Conservation (phyloP, 2,329 filamentous ascomycete genomes). For the Fusarium subglutinans region DNA sequence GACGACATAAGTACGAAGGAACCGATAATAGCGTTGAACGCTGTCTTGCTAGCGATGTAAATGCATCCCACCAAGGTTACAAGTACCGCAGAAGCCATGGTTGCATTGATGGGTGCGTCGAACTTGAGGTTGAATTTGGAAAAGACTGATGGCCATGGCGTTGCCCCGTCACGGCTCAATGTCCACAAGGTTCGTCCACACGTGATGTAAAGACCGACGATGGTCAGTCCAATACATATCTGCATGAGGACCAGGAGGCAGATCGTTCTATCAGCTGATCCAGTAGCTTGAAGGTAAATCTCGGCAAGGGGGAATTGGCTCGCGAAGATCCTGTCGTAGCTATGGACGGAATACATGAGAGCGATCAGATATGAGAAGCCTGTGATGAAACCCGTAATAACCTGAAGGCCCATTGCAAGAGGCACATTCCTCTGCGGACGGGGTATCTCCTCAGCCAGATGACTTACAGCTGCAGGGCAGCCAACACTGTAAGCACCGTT, state of each 20-base stretch:
- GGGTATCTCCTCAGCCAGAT: background rate
- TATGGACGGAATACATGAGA: background rate
- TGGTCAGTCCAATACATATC: background rate
- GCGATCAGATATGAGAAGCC: background rate
- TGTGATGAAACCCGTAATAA: background rate
- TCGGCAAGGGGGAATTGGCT: background rate
- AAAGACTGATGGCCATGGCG: background rate
- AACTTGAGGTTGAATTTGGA: background rate
- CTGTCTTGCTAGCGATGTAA: background rate
- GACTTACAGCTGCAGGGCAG: background rate
- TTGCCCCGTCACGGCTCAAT: background rate
- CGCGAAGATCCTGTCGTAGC: background rate
- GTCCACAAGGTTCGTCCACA: background rate
- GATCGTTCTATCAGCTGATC: background rate
- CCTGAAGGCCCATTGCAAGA: background rate
- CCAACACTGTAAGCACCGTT: background rate
- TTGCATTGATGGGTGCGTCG: background rate
- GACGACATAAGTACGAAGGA: background rate
- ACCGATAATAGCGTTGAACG: background rate
- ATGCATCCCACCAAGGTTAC: background rate
- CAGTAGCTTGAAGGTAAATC: background rate
- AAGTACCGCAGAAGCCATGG: background rate
- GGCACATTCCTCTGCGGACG: background rate
- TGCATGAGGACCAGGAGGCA: background rate
- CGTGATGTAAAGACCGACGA: background rate